These are phyloP conservation scores for Arthrobotrys iridis DNA, from an alignment of 2,329 filamentous ascomycete genomes.

Conservation along the genomic window DNA sequence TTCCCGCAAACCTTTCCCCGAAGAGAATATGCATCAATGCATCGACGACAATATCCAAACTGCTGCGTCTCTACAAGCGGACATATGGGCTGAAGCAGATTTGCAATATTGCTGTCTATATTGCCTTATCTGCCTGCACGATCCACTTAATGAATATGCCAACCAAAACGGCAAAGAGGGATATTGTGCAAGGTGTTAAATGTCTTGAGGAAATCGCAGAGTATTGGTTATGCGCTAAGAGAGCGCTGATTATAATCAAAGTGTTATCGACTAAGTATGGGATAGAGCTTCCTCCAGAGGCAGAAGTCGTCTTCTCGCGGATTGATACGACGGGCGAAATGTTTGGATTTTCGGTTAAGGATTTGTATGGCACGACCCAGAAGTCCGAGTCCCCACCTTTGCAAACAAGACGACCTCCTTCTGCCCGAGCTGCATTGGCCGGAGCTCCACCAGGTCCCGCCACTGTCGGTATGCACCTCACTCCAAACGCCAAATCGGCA, in stretches of 20 bases:
- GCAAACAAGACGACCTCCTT: constrained; percentile 18
- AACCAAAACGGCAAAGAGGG: constrained; percentile 86
- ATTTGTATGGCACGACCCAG: constrained; percentile 38
- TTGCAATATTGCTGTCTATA: constrained; percentile 96
- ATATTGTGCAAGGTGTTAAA: constrained; percentile 89
- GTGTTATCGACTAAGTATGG: constrained; percentile 89
- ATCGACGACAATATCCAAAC: constrained; percentile 86
- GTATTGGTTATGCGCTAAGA: constrained; percentile 88
- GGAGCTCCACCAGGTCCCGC: constrained; percentile 32
- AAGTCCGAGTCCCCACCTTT: constrained; percentile 27
- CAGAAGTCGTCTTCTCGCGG: constrained; percentile 76
- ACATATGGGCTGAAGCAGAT: constrained; percentile 91
- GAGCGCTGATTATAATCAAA: constrained; percentile 84
- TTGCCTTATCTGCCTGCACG: constrained; percentile 90
- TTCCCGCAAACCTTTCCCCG: constrained; percentile 88
- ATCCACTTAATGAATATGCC: constrained; percentile 93
- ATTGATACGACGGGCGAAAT: constrained; percentile 68
- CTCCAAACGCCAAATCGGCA: constrained; percentile 3
- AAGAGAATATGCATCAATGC: constrained; percentile 90
- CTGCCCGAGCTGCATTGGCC: background rate
- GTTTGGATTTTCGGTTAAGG: constrained; percentile 56
- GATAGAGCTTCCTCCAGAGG: constrained; percentile 85
- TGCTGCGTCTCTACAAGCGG: constrained; percentile 94
- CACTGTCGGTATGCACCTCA: constrained; percentile 11
- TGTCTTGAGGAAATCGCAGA: constrained; percentile 96